Conservation (phyloP, 257 asterid species). For the Fraxinus pennsylvanica region DNA sequence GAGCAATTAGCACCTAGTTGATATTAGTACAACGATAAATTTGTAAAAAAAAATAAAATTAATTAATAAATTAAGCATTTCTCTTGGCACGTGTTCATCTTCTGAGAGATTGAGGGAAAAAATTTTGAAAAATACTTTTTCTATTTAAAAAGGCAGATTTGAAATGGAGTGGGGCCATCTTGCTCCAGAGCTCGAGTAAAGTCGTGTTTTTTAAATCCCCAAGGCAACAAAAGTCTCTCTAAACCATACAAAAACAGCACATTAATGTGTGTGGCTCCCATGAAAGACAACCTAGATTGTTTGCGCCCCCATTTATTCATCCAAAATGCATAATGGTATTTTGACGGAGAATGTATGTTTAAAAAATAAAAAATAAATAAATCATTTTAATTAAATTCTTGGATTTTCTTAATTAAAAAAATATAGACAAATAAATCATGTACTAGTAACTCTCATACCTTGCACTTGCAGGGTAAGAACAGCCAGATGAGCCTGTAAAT, state of each 20-base stretch:
- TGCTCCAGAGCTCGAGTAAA: neutral
- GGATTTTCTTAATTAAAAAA: neutral
- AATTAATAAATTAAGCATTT: neutral
- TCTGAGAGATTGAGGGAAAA: neutral
- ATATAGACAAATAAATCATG: neutral
- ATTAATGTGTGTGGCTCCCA: neutral
- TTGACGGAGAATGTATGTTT: no score
- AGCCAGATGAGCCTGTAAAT: constrained; percentile 46
- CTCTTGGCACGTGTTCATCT: neutral
- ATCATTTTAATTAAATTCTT: neutral
- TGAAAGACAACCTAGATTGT: neutral
- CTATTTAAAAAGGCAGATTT: neutral
- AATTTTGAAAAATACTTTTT: neutral
- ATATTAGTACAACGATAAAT: no score
- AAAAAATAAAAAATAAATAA: no score
- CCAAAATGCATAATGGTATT: no score
- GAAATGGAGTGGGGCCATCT: neutral
- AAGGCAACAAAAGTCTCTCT: neutral
- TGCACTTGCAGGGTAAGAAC: constrained; percentile 49
- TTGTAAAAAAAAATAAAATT: no score
- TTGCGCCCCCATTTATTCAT: no score
- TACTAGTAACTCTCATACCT: constrained; percentile 35
- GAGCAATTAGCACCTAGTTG: neutral
- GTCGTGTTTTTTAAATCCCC: neutral
- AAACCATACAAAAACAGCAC: neutral